phyloP scores from a whole-genome alignment of 331 rosid species.

The Quercus tomentella region DNA sequence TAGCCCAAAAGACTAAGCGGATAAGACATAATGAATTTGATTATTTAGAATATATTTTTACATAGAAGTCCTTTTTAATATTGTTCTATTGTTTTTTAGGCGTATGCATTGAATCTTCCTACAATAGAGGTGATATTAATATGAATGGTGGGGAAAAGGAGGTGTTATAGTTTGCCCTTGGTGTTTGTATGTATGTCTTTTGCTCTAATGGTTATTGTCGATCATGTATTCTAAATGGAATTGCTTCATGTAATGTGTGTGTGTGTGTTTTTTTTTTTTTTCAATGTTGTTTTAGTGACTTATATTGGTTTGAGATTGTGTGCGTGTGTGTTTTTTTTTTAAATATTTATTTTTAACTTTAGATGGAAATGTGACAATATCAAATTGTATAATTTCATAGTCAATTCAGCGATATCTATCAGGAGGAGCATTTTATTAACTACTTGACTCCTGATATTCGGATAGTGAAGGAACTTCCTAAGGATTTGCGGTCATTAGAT shows the following conservation, averaged over 20 bases:
- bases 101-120: not conserved
- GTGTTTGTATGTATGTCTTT: not conserved
- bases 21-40: too few relatives aligned
- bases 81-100: not conserved
- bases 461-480: conserved; percentile 86
- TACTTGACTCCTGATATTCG: conserved; percentile 89
- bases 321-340: not conserved
- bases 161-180: not conserved
- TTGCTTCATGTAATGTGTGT: not conserved
- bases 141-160: not conserved
- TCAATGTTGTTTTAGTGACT: not conserved
- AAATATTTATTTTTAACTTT: conserved; percentile 2
- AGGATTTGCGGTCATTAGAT: conserved; percentile 74
- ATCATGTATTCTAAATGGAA: not conserved
- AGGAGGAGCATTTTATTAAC: conserved; percentile 84
- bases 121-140: not conserved
- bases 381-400: conserved; percentile 53
- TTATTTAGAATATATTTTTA: too few relatives aligned
- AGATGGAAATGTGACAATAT: conserved; percentile 33
- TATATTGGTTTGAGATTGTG: conserved; percentile 1
- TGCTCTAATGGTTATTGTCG: not conserved
- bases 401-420: conserved; percentile 88
- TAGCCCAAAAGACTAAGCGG: too few relatives aligned
- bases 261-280: not conserved
- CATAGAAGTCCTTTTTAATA: not conserved